Base-by-base conservation (phyloP, 305 asterid species). In the Fraxinus floribunda region DNA sequence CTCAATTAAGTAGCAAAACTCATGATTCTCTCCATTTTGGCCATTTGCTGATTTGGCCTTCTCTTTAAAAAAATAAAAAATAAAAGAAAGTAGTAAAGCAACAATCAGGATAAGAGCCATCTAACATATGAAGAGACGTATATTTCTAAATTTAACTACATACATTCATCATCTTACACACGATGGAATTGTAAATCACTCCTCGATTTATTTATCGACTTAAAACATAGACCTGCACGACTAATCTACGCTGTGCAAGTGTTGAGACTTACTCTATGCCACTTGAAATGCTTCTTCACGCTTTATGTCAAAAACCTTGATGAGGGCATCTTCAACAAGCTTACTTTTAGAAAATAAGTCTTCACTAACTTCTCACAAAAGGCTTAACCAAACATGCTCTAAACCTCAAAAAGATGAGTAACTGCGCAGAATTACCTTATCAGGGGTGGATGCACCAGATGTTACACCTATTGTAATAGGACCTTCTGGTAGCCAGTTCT, bases 391-490 rank as follows among this genome's bases (percentile, higher is more conserved):
- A 26, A 26, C 30, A 26, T 64, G 73, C 34, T 24, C 6, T 2
- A 8, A 39, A 39, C 46, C 46, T 38, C 11, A 38, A 35, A 75
- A 75, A 9, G 49, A 11, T 2, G 22, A 41, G 1, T 5, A 24
- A 4, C 22, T 7, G 20, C n/a, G n/a, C n/a, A 0, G 22, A 8
- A 26, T 18, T 85, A 97, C 99, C 97, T 94, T 97, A 86, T 97
- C 99, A 30, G 99, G 99, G 41, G 99, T 97, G 78, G 99, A 97
- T 82, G 99, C 99, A 80, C 99, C 99, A 57, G 99, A 97, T 75
- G 99, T 97, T 70, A 97, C 84, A 64, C 99, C 99, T 5, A 96
- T 74, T 70, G 94, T 96, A 85, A 96, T 78, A 77, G 97, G 98
- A 75, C 99, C 99, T 79, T 90, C 89, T 26, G 99, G 99, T 41